Base-by-base conservation (phyloP, 2,329 filamentous ascomycete genomes). In the Anthostomella pinea region DNA sequence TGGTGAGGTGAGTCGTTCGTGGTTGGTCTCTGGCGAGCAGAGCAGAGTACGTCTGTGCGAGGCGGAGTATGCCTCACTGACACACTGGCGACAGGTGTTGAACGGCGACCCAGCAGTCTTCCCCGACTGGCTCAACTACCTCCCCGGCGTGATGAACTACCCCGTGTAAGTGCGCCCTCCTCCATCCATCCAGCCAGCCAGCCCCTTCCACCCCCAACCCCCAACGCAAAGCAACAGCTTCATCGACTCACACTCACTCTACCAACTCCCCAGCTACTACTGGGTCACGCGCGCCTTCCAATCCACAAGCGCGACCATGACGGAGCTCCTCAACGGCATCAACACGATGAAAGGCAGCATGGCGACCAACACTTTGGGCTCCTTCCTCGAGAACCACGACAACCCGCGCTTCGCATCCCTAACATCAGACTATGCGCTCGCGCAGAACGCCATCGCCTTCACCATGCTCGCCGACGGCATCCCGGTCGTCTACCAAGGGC, bases 401-500 rank as follows among this genome's bases (percentile, higher is more conserved):
- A 53, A 67, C 9, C 51, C 60, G 13, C 65, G 71, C 15, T 72
- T 72, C 48, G 48, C 65, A 8, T 68, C 65, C 3, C 54, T 68
- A 25, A 74, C 65, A 1, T 41, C 52, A 6, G 73, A 78, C 51
- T 57, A 69, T 23, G 59, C 68, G 18, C 64, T 74, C 10, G 70
- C 67, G 30, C 70, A 72, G 54, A 79, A 77, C 43, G 63, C 71
- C 13, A 64, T 78, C 38, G 67, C 72, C 2, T 77, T 72, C 53
- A 75, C 65, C 2, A 67, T 80, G 38, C 66, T 79, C 25, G 62
- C 61, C 22, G 70, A 79, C 45, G 76, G 76, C 15, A 74, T 79
- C 26, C 75, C 76, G 0, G 74, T 79, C 54, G 62, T 78, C 25
- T 80, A 79, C 53, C 65, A 77, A 40, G 76, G 76, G 8, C 74